Base-by-base conservation (phyloP, 225 moss, liverwort and hornwort species). In the Neckera pumila region DNA sequence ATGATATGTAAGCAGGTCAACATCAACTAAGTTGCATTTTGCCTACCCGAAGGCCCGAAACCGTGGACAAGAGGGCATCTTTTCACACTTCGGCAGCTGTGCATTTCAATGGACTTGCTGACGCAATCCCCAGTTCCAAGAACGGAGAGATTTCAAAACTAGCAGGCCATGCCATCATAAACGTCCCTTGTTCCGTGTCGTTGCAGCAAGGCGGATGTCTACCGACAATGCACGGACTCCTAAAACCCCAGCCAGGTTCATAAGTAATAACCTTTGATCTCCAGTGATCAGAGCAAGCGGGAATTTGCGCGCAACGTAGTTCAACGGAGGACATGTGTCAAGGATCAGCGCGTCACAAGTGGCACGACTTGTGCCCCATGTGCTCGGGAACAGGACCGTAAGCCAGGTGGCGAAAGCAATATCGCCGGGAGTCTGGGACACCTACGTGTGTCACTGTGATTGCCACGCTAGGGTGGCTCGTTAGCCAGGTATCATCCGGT, bases 321-420 rank as follows among this genome's bases (percentile, higher is more conserved):
- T 49, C 13, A 43, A 33, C 18, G 76, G 18, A 38, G 51, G 81
- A 81, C 87, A 84, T 27, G 69, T 88, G 92, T 84, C 76, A 13
- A 34, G n/a, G 25, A 34, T 10, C 38, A 28, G 38, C 26, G 59
- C 25, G 6, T 64, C 19, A 79, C 92, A 87, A 53, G 84, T 92
- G 87, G 76, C 84, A 71, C 23, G 21, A 16, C 23, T 4, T 69
- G 60, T 89, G 74, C 40, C 80, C 72, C 88, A 69, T 80, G 56
- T 86, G 88, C 56, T 84, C 74, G 80, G 67, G 62, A 63, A 62
- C 67, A 18, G 12, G 36, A 25, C 17, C 17, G 17, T 11, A 65
- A 28, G 73, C 89, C 90, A 92, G 38, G 89, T 92, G 90, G 76
- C 90, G n/a, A 81, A 18, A 25, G n/a, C 16, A 63, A 25, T 18